Evolutionary conservation across 371 early-diverging fungal genomes (phyloP).

Genomic region (Mycotypha africana): DNA sequence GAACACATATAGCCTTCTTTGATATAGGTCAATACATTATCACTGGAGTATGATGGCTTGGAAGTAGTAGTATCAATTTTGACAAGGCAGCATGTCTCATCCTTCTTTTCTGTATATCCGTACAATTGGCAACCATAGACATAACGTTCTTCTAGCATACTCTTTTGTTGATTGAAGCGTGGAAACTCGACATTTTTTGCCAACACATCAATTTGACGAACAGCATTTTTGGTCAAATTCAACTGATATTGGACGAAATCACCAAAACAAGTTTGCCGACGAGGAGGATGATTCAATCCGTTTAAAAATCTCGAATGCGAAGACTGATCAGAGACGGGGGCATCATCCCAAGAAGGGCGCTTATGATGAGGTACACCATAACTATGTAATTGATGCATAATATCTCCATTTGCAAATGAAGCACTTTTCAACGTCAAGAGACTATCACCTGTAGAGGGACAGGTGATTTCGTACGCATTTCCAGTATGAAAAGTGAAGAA

Average conservation of each 20-base stretch:
- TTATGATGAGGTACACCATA: constrained; percentile 21
- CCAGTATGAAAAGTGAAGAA: constrained; percentile 51
- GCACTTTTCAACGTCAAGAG: constrained; percentile 25
- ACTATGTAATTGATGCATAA: constrained; percentile 26
- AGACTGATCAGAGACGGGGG: background rate
- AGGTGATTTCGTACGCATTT: constrained; percentile 44
- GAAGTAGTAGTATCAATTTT: constrained; percentile 37
- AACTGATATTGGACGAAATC: constrained; percentile 23
- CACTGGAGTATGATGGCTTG: background rate
- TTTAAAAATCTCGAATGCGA: constrained; percentile 2
- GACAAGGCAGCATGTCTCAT: constrained; percentile 29
- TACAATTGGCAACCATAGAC: constrained; percentile 41
- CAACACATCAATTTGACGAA: constrained; percentile 13
- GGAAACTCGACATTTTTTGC: constrained; percentile 49
- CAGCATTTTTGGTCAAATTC: constrained; percentile 7
- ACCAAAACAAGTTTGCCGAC: constrained; percentile 22
- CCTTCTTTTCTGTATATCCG: constrained; percentile 16
- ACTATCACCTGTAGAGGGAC: constrained; percentile 16
- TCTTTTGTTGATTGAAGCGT: constrained; percentile 13
- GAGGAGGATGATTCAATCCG: constrained; percentile 15
- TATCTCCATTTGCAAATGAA: constrained; percentile 24
- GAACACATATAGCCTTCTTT: constrained; percentile 43
- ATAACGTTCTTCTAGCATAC: constrained; percentile 11
- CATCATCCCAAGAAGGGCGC: constrained; percentile 1
- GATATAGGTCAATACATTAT: background rate